Base-by-base conservation (phyloP, 306 rosid genomes). In the Lithocarpus polystachyus region DNA sequence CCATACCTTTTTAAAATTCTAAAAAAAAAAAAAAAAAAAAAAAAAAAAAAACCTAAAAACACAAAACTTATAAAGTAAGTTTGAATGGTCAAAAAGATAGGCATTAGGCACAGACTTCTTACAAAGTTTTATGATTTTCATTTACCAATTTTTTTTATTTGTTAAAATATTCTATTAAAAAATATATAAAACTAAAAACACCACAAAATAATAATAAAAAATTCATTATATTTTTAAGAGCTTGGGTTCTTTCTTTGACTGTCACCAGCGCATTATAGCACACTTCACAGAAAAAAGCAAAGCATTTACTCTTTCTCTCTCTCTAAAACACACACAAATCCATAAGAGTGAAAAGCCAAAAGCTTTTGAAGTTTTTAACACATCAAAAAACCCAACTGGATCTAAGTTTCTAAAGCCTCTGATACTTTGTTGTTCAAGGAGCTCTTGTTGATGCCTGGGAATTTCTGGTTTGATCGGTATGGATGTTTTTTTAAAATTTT, bases 211-310 rank as follows among this genome's bases (percentile, higher is more conserved):
- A 64, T 64, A 57, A 54, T 33, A 57, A 68, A 48, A 73, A 68
- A 76, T 54, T 80, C 55, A 48, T 10, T 48, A 2, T 48, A 12
- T 48, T 48, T 48, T 10, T 48, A 48, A 48, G 53, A 48, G 52
- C 43, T 64, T 80, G 37, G 75, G 84, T 84, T 84, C 87, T 86
- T 77, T 84, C 89, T 85, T 89, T 88, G 95, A 93, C 93, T 82
- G 93, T 89, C 84, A 84, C 92, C 93, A 87, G 95, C 91, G 89
- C 95, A 91, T 88, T 86, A 77, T 81, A 86, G 87, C 89, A 86
- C 81, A 84, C 87, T 84, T 85, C 88, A 80, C 88, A 88, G 86
- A 84, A 84, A 72, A 84, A 76, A 78, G 86, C 84, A 84, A 81
- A 78, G 71, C 82, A 31, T 73, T 77, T 19, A 68, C 67, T 69